phyloP scores from a whole-genome alignment of 371 early-diverging fungal species.

The Smittium culicis region DNA sequence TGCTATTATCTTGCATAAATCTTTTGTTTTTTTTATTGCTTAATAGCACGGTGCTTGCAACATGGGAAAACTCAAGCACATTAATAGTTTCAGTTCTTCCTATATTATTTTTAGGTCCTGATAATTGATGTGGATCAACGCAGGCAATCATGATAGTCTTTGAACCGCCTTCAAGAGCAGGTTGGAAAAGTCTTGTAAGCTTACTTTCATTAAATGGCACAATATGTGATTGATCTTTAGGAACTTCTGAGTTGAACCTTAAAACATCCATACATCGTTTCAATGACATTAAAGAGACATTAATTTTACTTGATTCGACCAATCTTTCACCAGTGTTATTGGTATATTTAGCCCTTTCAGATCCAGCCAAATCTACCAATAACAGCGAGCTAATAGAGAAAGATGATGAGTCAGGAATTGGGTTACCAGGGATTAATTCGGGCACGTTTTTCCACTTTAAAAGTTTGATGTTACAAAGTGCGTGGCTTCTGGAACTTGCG shows the following conservation, averaged over 20 bases:
- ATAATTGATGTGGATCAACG: conserved; percentile 46
- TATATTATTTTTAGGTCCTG: conserved; percentile 11
- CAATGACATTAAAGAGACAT: conserved; percentile 82
- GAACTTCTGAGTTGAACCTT: conserved; percentile 91
- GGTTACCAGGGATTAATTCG: conserved; percentile 77
- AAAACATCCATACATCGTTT: conserved; percentile 94
- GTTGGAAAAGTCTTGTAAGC: conserved; percentile 56
- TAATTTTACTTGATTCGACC: conserved; percentile 97
- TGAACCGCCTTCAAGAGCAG: conserved; percentile 54
- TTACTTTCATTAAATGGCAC: conserved; percentile 43
- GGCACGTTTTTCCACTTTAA: conserved; percentile 80
- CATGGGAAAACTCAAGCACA: conserved; percentile 56
- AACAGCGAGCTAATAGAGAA: conserved; percentile 39
- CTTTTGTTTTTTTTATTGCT: conserved; percentile 32
- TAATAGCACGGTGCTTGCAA: conserved; percentile 43
- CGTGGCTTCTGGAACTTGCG: conserved; percentile 90
- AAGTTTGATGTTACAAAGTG: conserved; percentile 89
- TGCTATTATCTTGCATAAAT: conserved; percentile 10
- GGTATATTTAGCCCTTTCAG: conserved; percentile 87
- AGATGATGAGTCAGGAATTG: conserved; percentile 72
- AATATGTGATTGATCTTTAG: conserved; percentile 60
- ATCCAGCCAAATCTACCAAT: conserved; percentile 83
- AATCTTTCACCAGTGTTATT: conserved; percentile 91
- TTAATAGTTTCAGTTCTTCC: conserved; percentile 37
- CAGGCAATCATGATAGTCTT: conserved; percentile 56